Evolutionary conservation across 2,329 filamentous ascomycete species (phyloP), one percentile per base, ranked within the genome.

Genomic region (Epichloe uncinata): DNA sequence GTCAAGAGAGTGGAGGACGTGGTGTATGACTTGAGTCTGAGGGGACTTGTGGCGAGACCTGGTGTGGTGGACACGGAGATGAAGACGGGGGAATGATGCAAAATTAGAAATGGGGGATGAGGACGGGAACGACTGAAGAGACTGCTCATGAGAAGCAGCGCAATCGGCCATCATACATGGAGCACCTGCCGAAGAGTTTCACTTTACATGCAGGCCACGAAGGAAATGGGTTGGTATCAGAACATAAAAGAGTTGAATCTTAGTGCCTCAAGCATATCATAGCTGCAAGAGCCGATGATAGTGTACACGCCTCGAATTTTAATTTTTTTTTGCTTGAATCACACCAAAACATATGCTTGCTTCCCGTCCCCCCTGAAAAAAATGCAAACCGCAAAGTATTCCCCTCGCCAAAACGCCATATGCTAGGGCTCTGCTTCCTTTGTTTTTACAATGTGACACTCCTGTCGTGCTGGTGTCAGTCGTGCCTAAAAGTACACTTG

Each of bases 1-100:
- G 88, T 98, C 61, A 98, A 97, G 75, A 91, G 95, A 66, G 88
- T 96, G 12, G 93, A 98, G 73, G 93, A 97, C 63, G 89, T 98
- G 12, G 91, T 97, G 47, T 98, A 98, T 63, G 93, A 98, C 65
- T 72, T 98, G 50, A 91, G 87, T 22, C 70, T 98, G 62, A 79
- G 93, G 52, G 91, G 93, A 47, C 66, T 97, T 61, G 75, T 94
- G 45, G 79, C 84, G 42, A 73, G 76, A 56, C 57, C 63, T 3
- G 58, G 58, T 0, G 60, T 9, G 2, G 45, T 55, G 3, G 66
- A 69, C 30, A 62, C 64, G 0, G 66, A 69, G 53, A 68, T 69
- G 66, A 69, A 66, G 56, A 58, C 60, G 46, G 57, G 54, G 54
- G 22, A 26, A 26, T 26, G 7, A 26, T 8, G 22, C 7, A 26